phyloP scores from a whole-genome alignment of 306 rosid species.

The Gastrolobium villosum region DNA sequence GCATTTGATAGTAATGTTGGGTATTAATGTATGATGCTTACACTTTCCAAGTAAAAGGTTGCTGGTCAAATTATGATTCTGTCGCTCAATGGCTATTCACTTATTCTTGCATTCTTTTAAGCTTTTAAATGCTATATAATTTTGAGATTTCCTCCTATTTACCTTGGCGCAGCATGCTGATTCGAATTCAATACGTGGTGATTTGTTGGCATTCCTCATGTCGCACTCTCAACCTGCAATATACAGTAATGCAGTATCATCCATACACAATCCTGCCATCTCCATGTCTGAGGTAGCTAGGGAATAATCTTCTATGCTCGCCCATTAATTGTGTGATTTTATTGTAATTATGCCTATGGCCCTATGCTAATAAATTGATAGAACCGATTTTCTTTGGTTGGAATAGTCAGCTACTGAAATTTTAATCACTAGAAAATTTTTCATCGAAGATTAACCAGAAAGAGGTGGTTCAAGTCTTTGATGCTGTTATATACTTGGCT shows the following conservation, averaged over 20 bases:
- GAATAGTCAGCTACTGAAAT: constrained; percentile 24
- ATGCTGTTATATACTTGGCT: not conserved
- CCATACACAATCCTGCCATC: constrained; percentile 51
- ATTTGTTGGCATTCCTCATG: constrained; percentile 46
- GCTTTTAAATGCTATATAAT: not conserved
- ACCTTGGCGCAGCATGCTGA: constrained; percentile 46
- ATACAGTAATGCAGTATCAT: constrained; percentile 48
- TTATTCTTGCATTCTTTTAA: constrained; percentile 23
- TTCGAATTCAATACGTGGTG: constrained; percentile 50
- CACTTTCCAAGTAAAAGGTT: not conserved
- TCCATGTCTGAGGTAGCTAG: constrained; percentile 57
- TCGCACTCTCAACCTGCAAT: constrained; percentile 56
- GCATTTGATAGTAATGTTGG: constrained; percentile 3
- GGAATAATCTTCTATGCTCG: constrained; percentile 19
- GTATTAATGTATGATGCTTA: constrained; percentile 9
- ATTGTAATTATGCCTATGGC: constrained; percentile 2
- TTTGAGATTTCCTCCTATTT: constrained; percentile 37
- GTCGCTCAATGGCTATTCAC: not conserved
- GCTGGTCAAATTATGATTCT: constrained; percentile 7
- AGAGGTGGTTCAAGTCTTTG: not conserved
- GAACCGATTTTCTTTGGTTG: constrained; percentile 19
- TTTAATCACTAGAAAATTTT: not conserved
- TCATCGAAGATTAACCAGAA: constrained; percentile 11
- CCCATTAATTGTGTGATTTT: constrained; percentile 28
- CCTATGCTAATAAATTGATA: constrained; percentile 17